Percentiles rank a stretch among this genome's conserved stretches.
These are phyloP conservation scores for Coemansia sp. DNA, from an alignment of 192 early-diverging fungal genomes.

Conservation along the genomic window DNA sequence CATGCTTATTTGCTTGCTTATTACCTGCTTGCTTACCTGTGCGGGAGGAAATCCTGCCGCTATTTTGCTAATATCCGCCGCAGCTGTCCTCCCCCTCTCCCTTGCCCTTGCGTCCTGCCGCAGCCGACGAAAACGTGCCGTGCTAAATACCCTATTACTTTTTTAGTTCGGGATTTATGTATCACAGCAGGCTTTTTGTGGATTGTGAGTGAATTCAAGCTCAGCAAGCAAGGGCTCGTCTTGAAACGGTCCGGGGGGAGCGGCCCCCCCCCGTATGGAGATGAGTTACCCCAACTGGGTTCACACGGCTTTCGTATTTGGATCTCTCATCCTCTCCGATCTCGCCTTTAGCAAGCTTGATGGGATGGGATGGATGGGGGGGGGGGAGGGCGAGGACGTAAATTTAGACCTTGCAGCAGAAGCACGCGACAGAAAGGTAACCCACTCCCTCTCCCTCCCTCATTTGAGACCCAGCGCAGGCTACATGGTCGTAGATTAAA, in stretches of 20 bases:
- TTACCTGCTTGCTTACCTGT: too few species aligned
- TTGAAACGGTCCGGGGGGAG: background rate
- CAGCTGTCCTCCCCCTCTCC: too few species aligned
- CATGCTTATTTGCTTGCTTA: too few species aligned
- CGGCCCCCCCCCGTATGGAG: too few species aligned
- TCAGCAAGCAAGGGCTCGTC: too few species aligned
- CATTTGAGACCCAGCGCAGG: background rate
- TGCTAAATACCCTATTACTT: background rate
- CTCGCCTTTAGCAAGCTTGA: too few species aligned
- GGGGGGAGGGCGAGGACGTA: background rate
- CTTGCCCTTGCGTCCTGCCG: background rate
- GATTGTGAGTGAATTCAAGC: background rate
- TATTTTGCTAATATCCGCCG: background rate
- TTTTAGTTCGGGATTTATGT: slow-evolving; percentile 1
- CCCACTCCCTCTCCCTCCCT: background rate
- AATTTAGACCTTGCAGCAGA: slow-evolving; percentile 8
- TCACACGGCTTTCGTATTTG: too few species aligned
- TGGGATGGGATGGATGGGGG: background rate
- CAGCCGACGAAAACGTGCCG: background rate
- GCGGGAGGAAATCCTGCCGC: background rate
- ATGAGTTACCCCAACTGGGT: background rate
- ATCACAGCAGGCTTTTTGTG: background rate
- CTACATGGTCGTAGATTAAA: slow-evolving; percentile 1
- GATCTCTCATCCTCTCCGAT: too few species aligned
- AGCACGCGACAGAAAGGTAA: background rate